Conservation (phyloP, 768 basidiomycete genomes). For the Boletus eberwhitei region DNA sequence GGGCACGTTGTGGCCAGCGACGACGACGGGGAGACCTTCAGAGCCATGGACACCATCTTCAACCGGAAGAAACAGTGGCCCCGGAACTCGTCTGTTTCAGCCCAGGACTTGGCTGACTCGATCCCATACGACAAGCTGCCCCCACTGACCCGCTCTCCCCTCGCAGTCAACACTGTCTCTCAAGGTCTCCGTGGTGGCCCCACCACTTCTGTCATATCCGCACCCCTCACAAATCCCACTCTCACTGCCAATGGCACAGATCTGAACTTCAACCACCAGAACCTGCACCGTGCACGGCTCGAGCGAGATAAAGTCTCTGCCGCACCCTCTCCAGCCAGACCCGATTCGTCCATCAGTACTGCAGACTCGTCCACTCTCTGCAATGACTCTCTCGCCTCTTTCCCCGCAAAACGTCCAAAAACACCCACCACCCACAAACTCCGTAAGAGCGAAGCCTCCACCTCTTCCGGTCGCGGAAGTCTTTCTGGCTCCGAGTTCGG, state of each 20-base stretch:
- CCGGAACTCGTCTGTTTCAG: constrained; percentile 60
- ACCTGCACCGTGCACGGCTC: constrained; percentile 45
- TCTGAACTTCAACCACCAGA: constrained; percentile 60
- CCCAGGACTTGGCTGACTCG: constrained; percentile 62
- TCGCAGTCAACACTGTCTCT: constrained; percentile 52
- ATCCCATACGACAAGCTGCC: constrained; percentile 71
- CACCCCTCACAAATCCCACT: constrained; percentile 80
- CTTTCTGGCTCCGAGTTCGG: constrained; percentile 55
- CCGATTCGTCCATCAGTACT: constrained; percentile 52
- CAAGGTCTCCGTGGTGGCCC: constrained; percentile 48
- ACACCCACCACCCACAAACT: constrained; percentile 34
- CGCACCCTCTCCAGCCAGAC: constrained; percentile 31
- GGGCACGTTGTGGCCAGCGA: constrained; percentile 9
- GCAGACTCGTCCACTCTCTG: constrained; percentile 59
- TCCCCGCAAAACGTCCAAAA: constrained; percentile 36
- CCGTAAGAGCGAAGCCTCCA: constrained; percentile 55
- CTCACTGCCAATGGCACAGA: constrained; percentile 71
- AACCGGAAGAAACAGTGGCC: constrained; percentile 57
- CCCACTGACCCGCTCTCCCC: constrained; percentile 52
- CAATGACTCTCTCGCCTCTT: constrained; percentile 44
- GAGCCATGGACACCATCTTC: constrained; percentile 62
- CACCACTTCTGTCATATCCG: constrained; percentile 52
- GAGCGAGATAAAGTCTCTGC: constrained; percentile 51
- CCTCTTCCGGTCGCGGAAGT: constrained; percentile 46
- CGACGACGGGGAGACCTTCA: constrained; percentile 12